Evolutionary conservation across 306 rosid genomes (phyloP).

Genomic region (Vachellia collinsii): DNA sequence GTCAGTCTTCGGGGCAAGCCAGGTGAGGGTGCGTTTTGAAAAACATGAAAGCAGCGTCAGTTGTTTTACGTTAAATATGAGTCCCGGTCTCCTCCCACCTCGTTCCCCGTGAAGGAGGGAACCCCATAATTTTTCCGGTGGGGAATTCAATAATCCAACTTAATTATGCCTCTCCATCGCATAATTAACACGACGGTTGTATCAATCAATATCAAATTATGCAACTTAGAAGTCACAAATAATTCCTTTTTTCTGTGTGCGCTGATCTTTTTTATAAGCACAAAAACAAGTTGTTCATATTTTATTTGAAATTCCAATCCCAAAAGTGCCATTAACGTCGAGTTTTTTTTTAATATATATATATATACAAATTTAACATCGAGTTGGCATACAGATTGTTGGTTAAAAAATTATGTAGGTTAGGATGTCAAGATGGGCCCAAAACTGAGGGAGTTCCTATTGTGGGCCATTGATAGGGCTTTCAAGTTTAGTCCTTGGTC

Average conservation of each 20-base stretch:
- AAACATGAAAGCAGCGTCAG: not conserved
- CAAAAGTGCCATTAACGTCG: not conserved
- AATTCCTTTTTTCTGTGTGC: not conserved
- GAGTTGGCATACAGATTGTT: too few species aligned
- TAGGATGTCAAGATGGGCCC: not conserved
- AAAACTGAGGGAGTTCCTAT: not conserved
- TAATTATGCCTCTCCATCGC: not conserved
- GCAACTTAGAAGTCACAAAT: not conserved
- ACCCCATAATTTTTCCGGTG: not conserved
- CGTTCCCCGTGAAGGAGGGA: not conserved
- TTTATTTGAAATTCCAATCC: not conserved
- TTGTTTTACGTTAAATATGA: not conserved
- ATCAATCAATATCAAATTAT: not conserved
- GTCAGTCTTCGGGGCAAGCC: not conserved
- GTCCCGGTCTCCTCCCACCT: too few species aligned
- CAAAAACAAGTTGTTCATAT: too few species aligned
- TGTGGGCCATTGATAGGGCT: not conserved
- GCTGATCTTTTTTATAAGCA: too few species aligned
- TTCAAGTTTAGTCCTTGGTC: not conserved
- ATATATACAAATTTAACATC: too few species aligned
- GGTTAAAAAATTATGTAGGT: not conserved
- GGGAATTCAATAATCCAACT: not conserved
- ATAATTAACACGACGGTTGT: not conserved
- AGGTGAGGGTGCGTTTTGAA: not conserved
- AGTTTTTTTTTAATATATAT: too few species aligned